A percentile compares a stretch with the other conserved stretches of the same genome.
Evolutionary conservation across 2,329 filamentous ascomycete genomes (phyloP).

Genomic region (Aspergillus novoparasiticus): DNA sequence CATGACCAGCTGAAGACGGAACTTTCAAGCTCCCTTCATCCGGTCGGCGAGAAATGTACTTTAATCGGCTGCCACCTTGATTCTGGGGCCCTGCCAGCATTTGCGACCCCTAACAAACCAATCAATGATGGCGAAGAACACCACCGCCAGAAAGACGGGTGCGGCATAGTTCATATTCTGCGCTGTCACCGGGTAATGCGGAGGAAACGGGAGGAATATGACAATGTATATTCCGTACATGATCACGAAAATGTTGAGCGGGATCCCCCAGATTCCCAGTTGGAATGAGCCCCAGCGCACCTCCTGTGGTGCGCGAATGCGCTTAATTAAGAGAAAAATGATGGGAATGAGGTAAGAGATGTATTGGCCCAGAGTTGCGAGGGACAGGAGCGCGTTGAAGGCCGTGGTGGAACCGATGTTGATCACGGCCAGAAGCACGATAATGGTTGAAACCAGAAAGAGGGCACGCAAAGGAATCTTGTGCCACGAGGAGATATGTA

Average conservation of each 20-base stretch:
- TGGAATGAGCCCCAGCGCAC: conserved; percentile 22
- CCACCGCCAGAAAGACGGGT: conserved; percentile 19
- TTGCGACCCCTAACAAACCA: conserved; percentile 18
- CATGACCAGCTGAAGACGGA: no score
- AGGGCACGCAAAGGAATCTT: conserved; percentile 46
- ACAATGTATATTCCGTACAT: conserved; percentile 26
- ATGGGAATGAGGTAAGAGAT: conserved; percentile 53
- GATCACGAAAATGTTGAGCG: conserved; percentile 23
- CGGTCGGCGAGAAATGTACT: no score
- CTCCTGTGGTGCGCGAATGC: conserved; percentile 3
- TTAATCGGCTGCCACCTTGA: no score
- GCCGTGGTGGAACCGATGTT: conserved; percentile 41
- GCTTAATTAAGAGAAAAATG: conserved; percentile 29
- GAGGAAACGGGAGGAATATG: conserved; percentile 28
- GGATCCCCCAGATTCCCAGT: conserved; percentile 21
- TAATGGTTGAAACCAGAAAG: conserved; percentile 26
- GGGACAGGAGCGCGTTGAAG: conserved; percentile 56
- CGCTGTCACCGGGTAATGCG: conserved; percentile 24
- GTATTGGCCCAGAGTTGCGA: conserved; percentile 52
- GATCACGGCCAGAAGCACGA: conserved; percentile 28
- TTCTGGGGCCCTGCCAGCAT: conserved; percentile 5
- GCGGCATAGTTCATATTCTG: conserved; percentile 29
- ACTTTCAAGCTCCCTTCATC: no score
- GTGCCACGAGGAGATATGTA: conserved; percentile 32
- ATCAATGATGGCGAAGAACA: conserved; percentile 19